Evolutionary conservation across 2,329 filamentous ascomycete species (phyloP).

Genomic region (Aspergillus costaricaensis): DNA sequence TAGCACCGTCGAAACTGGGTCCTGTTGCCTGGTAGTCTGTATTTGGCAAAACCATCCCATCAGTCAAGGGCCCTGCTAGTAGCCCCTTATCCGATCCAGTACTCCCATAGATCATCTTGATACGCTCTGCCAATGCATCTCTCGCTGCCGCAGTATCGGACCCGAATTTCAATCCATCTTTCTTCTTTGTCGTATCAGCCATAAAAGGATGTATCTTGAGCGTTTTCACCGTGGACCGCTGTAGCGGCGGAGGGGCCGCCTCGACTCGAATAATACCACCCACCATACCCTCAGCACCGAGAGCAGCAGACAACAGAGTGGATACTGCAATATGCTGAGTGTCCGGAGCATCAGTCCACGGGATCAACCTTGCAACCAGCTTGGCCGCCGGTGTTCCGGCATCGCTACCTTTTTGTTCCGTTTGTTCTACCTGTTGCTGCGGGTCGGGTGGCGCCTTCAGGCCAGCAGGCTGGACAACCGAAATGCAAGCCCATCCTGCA

Average conservation of each 20-base stretch:
- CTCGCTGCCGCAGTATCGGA: conserved; percentile 81
- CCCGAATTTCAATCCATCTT: conserved; percentile 77
- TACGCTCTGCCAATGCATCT: conserved; percentile 70
- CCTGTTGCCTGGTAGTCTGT: conserved; percentile 56
- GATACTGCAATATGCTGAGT: conserved; percentile 79
- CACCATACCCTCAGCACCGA: conserved; percentile 72
- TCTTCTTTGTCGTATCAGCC: conserved; percentile 55
- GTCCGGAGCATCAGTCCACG: conserved; percentile 87
- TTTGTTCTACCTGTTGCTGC: conserved; percentile 67
- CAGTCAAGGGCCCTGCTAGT: conserved; percentile 81
- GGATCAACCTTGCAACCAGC: conserved; percentile 71
- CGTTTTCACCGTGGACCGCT: conserved; percentile 64
- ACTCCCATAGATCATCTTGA: conserved; percentile 70
- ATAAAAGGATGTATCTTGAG: conserved; percentile 83
- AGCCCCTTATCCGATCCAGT: conserved; percentile 61
- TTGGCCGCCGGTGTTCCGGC: conserved; percentile 62
- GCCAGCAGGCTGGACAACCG: conserved; percentile 80
- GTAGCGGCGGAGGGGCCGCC: conserved; percentile 71
- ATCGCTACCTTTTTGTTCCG: conserved; percentile 61
- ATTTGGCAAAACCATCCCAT: conserved; percentile 76
- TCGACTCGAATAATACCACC: conserved; percentile 88
- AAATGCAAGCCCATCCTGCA: conserved; percentile 75
- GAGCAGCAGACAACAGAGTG: conserved; percentile 69
- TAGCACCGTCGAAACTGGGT: conserved; percentile 76
- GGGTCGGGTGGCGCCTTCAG: conserved; percentile 71